Conservation (phyloP, 2,329 filamentous ascomycete species). For the Trichoderma sp. region DNA sequence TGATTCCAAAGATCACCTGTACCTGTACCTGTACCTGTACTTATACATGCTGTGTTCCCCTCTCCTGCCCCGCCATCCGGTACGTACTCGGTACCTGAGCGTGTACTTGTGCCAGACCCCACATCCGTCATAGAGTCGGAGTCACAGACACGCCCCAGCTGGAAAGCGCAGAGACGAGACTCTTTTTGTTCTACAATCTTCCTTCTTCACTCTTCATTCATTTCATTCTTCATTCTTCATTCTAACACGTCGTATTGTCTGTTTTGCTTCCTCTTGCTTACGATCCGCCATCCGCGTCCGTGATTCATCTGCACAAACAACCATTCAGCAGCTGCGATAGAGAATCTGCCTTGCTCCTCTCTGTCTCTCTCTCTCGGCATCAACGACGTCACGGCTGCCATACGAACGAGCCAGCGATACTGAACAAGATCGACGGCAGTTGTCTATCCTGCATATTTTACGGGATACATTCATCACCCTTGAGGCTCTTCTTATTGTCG, state of each 20-base stretch:
- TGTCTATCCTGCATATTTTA: background rate
- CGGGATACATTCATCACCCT: background rate
- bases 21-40: background rate
- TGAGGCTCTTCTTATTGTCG: background rate
- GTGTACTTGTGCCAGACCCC: background rate
- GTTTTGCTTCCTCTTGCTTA: background rate
- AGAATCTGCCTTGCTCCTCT: background rate
- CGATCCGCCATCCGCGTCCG: background rate
- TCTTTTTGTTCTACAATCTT: background rate
- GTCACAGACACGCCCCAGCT: background rate
- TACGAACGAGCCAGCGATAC: background rate
- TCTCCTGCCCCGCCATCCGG: background rate
- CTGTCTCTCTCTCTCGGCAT: no score
- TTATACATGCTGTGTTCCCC: no score
- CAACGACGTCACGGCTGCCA: background rate
- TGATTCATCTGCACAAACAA: background rate
- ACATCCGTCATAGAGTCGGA: constrained; percentile 7
- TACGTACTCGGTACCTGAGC: background rate
- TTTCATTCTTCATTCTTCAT: no score
- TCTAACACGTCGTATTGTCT: no score
- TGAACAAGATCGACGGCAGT: background rate
- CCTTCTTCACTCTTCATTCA: no score
- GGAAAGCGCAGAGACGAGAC: background rate
- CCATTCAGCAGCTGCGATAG: background rate
- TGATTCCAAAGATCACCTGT: background rate